Conservation (phyloP, 805 yeast genomes). For the Saitoella complicata region DNA sequence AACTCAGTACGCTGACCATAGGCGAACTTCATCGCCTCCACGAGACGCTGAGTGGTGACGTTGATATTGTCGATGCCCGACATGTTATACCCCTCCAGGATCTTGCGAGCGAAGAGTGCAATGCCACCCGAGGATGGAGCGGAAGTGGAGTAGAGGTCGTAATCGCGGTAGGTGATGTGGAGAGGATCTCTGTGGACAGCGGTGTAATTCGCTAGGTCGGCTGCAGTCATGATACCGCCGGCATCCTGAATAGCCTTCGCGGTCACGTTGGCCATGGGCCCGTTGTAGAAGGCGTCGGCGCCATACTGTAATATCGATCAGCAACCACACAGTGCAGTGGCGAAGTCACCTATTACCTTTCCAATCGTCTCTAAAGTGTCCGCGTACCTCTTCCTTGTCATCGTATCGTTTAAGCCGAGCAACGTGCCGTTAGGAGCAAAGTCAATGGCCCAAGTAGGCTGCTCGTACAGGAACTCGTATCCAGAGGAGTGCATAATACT, state of each 20-base stretch:
- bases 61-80: conserved; percentile 21
- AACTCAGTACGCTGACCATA: conserved; percentile 70
- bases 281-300: conserved; percentile 64
- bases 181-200: conserved; percentile 33
- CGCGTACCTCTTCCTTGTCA: conserved; percentile 47
- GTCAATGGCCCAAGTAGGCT: conserved; percentile 21
- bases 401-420: conserved; percentile 38
- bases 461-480: conserved; percentile 11
- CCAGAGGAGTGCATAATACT: conserved; percentile 27
- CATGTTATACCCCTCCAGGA: conserved; percentile 35
- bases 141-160: conserved; percentile 39
- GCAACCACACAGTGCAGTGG: no score
- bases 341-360: conserved; percentile 15
- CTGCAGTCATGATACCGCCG: conserved; percentile 50
- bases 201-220: conserved; percentile 53
- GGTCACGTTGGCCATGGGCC: conserved; percentile 51
- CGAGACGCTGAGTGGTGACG: conserved; percentile 43
- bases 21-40: conserved; percentile 91
- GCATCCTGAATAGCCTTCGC: conserved; percentile 31
- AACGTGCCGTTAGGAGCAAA: conserved; percentile 14
- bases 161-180: conserved; percentile 25
- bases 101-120: conserved; percentile 52
- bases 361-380: conserved; percentile 57
- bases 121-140: conserved; percentile 83
- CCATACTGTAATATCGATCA: conserved; percentile 39